phyloP scores from a whole-genome alignment of 257 asterid genomes.

The Linderniella brevidens region DNA sequence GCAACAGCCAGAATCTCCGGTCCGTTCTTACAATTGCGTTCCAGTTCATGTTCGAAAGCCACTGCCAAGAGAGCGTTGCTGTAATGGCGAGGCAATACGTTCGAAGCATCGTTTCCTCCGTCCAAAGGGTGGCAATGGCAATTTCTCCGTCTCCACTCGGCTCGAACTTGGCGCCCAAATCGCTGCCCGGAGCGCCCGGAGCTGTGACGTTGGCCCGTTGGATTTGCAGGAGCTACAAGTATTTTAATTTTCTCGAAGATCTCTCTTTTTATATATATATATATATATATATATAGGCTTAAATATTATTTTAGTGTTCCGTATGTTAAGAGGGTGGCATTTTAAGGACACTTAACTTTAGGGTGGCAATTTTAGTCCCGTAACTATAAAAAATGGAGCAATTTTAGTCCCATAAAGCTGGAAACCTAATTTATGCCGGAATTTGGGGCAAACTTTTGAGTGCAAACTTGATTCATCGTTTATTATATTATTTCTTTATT shows the following conservation, averaged over 20 bases:
- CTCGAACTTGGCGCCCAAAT: constrained; percentile 43
- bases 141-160: constrained; percentile 57
- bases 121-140: constrained; percentile 84
- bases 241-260: not conserved
- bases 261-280: too few relatives aligned
- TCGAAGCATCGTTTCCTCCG: constrained; percentile 66
- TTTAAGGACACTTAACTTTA: too few relatives aligned
- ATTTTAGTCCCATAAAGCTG: too few relatives aligned
- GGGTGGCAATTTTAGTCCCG: too few relatives aligned
- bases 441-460: too few relatives aligned
- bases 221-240: constrained; percentile 84
- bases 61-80: constrained; percentile 71
- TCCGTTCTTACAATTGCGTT: constrained; percentile 86
- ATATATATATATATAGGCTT: too few relatives aligned
- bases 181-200: constrained; percentile 21
- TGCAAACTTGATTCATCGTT: too few relatives aligned
- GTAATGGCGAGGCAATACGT: constrained; percentile 93
- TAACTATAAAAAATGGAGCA: too few relatives aligned
- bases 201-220: constrained; percentile 60
- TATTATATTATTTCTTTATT: too few relatives aligned
- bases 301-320: too few relatives aligned
- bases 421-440: too few relatives aligned
- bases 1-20: constrained; percentile 36
- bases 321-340: too few relatives aligned
- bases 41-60: constrained; percentile 83